Evolutionary conservation across 78 protist genomes (phyloP), one percentile per base, ranked within the genome.

Genomic region (Dictyostelium intermedium): DNA sequence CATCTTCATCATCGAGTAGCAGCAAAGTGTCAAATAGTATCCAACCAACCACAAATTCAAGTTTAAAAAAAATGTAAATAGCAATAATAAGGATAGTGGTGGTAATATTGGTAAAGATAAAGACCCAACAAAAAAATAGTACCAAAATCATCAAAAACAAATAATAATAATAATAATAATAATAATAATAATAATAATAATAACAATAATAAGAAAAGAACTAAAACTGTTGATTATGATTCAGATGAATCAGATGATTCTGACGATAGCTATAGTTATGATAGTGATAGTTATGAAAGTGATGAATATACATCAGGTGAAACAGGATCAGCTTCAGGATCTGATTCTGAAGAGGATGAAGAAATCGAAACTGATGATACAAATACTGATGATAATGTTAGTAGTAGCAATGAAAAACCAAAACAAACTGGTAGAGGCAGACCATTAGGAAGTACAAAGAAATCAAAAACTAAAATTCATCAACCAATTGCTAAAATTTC

Each of bases 271-370:
- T 14, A 72, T 16, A 72, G 79, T 72, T 72, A 34, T 13, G 79
- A 72, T 72, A 79, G 84, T 79, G 69, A 79, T 39, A 37, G 47
- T 41, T n/a, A 77, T 16, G 53, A 73, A 34, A 37, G 47, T 47
- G 84, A 79, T 45, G 66, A 56, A 56, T 56, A 56, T 20, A 56
- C 66, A 18, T 56, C 66, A 5, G 20, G 56, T n/a, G 84, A 79
- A 30, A 18, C 39, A 72, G 25, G 23, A 13, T 72, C 79, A 72
- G 20, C 35, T 13, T 27, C 39, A 27, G 35, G 41, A 13, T 72
- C 79, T 5, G 79, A 34, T 14, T 20, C 25, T 3, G 35, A 27
- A 2, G 74, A 66, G 30, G 30, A 23, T 1, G 74, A 60, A 8
- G 69, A 66, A 66, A 66, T 66, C 11, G 79, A 72, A 32, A 72